Conservation (phyloP, 441 rosid genomes). For the Rhodomyrtus psidioides region DNA sequence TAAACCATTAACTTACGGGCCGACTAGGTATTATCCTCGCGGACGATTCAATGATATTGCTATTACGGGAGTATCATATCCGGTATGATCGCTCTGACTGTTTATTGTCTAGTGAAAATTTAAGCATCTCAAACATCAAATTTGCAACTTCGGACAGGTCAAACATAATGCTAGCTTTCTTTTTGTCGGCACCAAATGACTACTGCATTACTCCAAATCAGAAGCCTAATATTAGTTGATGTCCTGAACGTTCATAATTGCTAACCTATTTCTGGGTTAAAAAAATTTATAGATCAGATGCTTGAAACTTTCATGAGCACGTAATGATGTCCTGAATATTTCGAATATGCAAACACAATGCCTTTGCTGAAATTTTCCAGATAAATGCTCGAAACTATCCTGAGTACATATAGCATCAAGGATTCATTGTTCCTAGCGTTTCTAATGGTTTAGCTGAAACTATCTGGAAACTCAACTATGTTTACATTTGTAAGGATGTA, state of each 20-base stretch:
- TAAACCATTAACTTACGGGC: too few species aligned
- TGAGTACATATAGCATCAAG: not conserved
- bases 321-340: not conserved
- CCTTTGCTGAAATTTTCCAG: not conserved
- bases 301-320: not conserved
- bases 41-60: not conserved
- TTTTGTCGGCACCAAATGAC: not conserved
- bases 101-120: not conserved
- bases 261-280: not conserved
- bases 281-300: not conserved
- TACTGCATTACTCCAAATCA: not conserved
- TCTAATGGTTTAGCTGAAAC: not conserved
- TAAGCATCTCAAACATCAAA: not conserved
- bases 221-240: not conserved
- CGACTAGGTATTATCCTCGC: too few species aligned
- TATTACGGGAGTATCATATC: not conserved
- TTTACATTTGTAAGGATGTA: not conserved
- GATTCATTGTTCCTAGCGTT: not conserved
- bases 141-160: not conserved
- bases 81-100: not conserved
- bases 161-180: not conserved
- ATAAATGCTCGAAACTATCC: not conserved
- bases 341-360: not conserved
- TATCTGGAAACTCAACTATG: not conserved
- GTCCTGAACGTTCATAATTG: not conserved